phyloP scores from a whole-genome alignment of 192 early-diverging fungal species.

The Gaertneriomyces sp. region DNA sequence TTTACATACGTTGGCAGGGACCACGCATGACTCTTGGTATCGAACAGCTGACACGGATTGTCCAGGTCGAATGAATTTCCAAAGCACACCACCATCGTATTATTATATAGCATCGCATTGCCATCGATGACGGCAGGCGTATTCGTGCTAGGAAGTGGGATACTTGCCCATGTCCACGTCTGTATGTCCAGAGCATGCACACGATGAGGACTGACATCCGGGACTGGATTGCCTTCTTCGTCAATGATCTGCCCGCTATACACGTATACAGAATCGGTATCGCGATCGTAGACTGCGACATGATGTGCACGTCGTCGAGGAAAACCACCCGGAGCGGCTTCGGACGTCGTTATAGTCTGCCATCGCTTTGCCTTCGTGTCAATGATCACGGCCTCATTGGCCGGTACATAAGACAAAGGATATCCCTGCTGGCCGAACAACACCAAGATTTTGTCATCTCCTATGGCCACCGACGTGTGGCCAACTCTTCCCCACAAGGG shows the following conservation, averaged over 20 bases:
- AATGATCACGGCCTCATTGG: neutral
- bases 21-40: neutral
- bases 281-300: neutral
- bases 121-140: neutral
- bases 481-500: neutral
- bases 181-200: neutral
- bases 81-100: neutral
- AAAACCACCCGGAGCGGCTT: neutral
- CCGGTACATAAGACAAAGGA: neutral
- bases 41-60: constrained; percentile 1
- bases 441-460: neutral
- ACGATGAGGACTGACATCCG: neutral
- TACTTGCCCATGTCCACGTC: neutral
- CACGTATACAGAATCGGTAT: neutral
- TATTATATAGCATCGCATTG: neutral
- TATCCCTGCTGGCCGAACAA: neutral
- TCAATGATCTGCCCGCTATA: neutral
- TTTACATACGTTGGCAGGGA: neutral
- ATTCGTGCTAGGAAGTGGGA: neutral
- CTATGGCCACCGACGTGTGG: neutral
- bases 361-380: neutral
- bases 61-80: neutral
- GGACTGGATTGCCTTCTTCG: too few relatives aligned
- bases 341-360: neutral
- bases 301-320: neutral